A percentile compares a stretch with the other conserved stretches of the same genome.
Conservation (phyloP, 2,329 filamentous ascomycete species). For the Drechslera avenae region DNA sequence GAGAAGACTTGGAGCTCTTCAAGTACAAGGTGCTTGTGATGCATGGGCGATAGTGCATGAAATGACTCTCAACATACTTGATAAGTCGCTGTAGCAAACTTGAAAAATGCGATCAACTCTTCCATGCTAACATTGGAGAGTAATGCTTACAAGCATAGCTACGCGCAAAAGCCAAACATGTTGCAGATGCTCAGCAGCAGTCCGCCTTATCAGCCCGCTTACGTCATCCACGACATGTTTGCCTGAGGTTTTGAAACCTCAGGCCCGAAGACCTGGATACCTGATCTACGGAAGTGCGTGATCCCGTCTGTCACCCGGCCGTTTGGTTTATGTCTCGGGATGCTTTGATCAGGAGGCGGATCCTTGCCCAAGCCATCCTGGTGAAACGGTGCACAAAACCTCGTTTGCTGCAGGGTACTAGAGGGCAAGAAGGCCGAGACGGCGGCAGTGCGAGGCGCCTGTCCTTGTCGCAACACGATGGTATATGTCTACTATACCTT, state of each 20-base stretch:
- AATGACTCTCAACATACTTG: no score
- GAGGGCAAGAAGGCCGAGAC: conserved; percentile 1
- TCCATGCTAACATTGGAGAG: no score
- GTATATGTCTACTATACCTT: background rate
- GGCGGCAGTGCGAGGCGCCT: background rate
- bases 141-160: no score
- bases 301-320: background rate
- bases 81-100: no score
- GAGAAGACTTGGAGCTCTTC: no score
- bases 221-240: conserved; percentile 1
- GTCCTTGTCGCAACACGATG: background rate
- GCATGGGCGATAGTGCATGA: background rate
- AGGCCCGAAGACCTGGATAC: conserved; percentile 17
- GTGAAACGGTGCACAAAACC: conserved; percentile 16
- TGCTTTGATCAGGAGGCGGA: conserved; percentile 14
- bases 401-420: conserved; percentile 3
- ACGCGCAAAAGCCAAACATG: no score
- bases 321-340: conserved; percentile 7
- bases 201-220: no score
- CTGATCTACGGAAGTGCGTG: conserved; percentile 1
- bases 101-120: no score
- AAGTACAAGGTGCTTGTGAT: background rate
- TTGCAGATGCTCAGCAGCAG: no score
- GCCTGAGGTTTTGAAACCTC: conserved; percentile 29
- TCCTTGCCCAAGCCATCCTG: background rate